Base-by-base conservation (phyloP, 768 basidiomycete genomes). In the Rhodotorula taiwanensis region DNA sequence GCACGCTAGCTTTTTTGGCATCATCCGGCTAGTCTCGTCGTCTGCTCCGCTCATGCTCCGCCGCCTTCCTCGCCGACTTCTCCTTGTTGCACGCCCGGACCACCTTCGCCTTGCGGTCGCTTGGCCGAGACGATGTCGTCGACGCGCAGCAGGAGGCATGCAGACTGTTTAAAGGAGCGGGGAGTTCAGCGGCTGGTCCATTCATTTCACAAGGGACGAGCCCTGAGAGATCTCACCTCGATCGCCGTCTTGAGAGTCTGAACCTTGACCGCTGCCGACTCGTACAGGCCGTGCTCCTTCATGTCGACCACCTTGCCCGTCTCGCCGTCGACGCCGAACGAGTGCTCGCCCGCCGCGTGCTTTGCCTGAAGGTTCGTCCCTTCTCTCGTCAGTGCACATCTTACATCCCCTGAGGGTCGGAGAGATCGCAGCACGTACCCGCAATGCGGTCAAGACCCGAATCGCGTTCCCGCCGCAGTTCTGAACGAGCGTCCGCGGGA, bases 171-270 rank as follows among this genome's bases (percentile, higher is more conserved):
- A n/a, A n/a, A n/a, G n/a, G n/a, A n/a, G 48, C 18, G 16, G 16
- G 34, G 42, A 48, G 11, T n/a, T 11, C 10, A 28, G 25, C 41
- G 30, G 27, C n/a, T n/a, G n/a, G n/a, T n/a, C n/a, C n/a, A n/a
- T n/a, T n/a, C n/a, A n/a, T n/a, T n/a, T n/a, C n/a, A n/a, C n/a
- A n/a, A n/a, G 45, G n/a, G 23, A 39, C 5, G 43, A 36, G 20
- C n/a, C n/a, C n/a, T n/a, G 41, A 31, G 27, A n/a, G 4, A 8
- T n/a, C 63, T 18, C 14, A 60, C 63, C 76, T 99, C 92, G 72
- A 98, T 86, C 23, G 95, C 93, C 13, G 93, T 99, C 82, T 98
- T 97, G 74, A 94, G 79, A 14, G 86, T 97, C 80, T 98, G 94
- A 41, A 94, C 86, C 87, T 98, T 98, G 74, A 99, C 94, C 69